Evolutionary conservation across 768 basidiomycete genomes (phyloP).

Genomic region (Ephemerocybe angulata): DNA sequence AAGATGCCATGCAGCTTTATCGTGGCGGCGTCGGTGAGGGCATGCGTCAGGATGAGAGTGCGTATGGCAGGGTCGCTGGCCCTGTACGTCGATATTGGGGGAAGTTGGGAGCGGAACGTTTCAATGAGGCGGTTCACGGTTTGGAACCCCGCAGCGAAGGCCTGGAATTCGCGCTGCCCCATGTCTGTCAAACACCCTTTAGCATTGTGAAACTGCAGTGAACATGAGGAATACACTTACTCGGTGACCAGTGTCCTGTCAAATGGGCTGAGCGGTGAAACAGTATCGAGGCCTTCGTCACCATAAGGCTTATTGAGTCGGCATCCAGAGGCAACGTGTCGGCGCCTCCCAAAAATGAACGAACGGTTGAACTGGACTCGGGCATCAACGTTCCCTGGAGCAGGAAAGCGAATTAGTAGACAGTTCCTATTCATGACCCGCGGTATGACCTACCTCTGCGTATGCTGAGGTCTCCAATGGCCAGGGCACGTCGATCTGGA

Average conservation of each 20-base stretch:
- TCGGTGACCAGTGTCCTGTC: slow-evolving; percentile 43
- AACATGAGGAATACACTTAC: slow-evolving; percentile 24
- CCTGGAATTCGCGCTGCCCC: slow-evolving; percentile 37
- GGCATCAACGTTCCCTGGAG: slow-evolving; percentile 42
- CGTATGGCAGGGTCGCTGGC: slow-evolving; percentile 33
- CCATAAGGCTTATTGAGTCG: slow-evolving; percentile 37
- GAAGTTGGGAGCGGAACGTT: slow-evolving; percentile 33
- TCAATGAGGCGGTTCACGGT: slow-evolving; percentile 46
- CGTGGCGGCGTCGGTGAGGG: slow-evolving; percentile 44
- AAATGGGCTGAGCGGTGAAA: slow-evolving; percentile 57
- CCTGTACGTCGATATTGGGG: slow-evolving; percentile 28
- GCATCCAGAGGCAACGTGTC: slow-evolving; percentile 29
- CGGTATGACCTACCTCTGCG: slow-evolving; percentile 28
- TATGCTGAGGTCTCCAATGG: slow-evolving; percentile 41
- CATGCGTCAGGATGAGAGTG: slow-evolving; percentile 42
- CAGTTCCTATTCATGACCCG: not conserved
- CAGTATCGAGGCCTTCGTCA: slow-evolving; percentile 53
- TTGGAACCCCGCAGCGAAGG: slow-evolving; percentile 41
- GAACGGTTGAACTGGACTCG: slow-evolving; percentile 45
- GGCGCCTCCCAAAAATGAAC: slow-evolving; percentile 42
- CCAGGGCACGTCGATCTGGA: slow-evolving; percentile 53
- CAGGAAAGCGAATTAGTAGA: slow-evolving; percentile 4
- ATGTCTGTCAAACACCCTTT: slow-evolving; percentile 31
- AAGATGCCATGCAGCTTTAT: slow-evolving; percentile 53
- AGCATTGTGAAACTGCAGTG: slow-evolving; percentile 5